Percentiles rank a stretch among this genome's conserved stretches.
Conservation (phyloP, 192 early-diverging fungal genomes). For the Pecoramyces ruminantium region DNA sequence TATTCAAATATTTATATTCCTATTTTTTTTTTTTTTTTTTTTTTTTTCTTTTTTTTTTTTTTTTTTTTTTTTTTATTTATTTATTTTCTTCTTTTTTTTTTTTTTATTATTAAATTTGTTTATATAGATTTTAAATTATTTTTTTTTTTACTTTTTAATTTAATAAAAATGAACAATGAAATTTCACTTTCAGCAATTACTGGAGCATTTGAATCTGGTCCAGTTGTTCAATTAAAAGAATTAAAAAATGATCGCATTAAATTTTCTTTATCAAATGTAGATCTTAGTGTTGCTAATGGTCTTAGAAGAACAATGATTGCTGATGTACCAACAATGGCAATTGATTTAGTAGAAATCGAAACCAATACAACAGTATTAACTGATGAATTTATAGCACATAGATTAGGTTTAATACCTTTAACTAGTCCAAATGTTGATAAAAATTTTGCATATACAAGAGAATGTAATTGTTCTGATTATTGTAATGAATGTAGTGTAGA, state of each 20-base stretch:
- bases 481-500: conserved; percentile 54
- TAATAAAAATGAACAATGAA: not conserved
- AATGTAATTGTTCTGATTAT: conserved; percentile 23
- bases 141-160: too few relatives aligned
- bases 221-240: not conserved
- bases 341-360: conserved; percentile 91
- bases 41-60: too few relatives aligned
- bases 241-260: not conserved
- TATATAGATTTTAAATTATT: too few relatives aligned
- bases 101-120: too few relatives aligned
- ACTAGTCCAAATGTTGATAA: conserved; percentile 53
- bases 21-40: too few relatives aligned
- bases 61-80: too few relatives aligned
- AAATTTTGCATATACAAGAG: conserved; percentile 60
- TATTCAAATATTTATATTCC: too few relatives aligned
- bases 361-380: conserved; percentile 81
- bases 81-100: too few relatives aligned
- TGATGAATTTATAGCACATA: conserved; percentile 90
- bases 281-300: conserved; percentile 59
- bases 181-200: not conserved
- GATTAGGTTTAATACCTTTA: conserved; percentile 85
- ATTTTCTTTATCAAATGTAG: not conserved
- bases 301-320: conserved; percentile 91
- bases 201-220: not conserved
- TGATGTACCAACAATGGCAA: conserved; percentile 94